Evolutionary conservation across 495 filamentous ascomycete genomes (phyloP), one percentile per base, ranked within the genome.

Genomic region (Penicillium cinerascens): DNA sequence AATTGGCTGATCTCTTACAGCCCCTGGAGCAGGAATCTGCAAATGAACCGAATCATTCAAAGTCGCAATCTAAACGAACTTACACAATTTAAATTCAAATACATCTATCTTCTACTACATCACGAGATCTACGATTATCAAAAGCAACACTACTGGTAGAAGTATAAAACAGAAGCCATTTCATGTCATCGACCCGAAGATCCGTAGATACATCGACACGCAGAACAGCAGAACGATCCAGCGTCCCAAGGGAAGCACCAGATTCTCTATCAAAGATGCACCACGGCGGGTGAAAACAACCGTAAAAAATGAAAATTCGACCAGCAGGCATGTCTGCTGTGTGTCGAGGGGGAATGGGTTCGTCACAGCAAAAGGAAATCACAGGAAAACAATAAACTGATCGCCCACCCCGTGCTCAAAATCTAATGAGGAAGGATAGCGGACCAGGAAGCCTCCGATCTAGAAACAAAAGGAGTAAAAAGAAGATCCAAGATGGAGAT

Each of bases 191-290:
- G 20, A 41, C 16, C 38, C 20, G 16, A 41, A 41, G 38, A 33
- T 33, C 9, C 42, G 21, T 54, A 54, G 46, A 54, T 46, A 59
- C 47, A 51, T 49, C 55, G 41, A 49, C 41, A 10, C 17, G 36
- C 46, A 46, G 22, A 42, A 44, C 33, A 49, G 40, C 29, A 52
- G 35, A 38, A 15, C 26, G 11, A 42, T 41, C 51, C 27, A 33
- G 44, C 48, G 41, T 38, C 43, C 21, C 39, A 33, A 33, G 38
- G 33, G 23, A 38, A 27, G 17, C 23, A 53, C 58, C 47, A 52
- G 42, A 53, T 33, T 52, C 54, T 58, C 55, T 58, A 61, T 61
- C 40, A 49, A 47, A 44, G 37, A 64, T 52, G 58, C 50, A 57
- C 38, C 49, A 29, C 18, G 20, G 26, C 47, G 26, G 40, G 44